These are phyloP conservation scores for Kodamaea hsintzibuensis DNA, from an alignment of 805 yeast genomes.

Conservation along the genomic window DNA sequence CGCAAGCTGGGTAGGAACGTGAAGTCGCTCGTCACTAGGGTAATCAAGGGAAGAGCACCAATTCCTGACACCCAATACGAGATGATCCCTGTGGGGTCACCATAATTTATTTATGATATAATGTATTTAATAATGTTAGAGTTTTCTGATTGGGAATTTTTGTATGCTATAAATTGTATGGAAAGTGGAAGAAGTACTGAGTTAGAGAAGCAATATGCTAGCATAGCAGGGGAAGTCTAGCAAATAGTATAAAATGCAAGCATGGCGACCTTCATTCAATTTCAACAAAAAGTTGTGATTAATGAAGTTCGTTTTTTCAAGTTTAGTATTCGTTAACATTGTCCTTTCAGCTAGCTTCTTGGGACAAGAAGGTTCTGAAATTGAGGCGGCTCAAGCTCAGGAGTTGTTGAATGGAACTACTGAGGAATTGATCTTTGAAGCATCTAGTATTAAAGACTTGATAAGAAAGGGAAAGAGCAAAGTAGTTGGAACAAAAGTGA, in stretches of 20 bases:
- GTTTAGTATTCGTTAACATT: not conserved
- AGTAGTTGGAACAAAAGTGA: not conserved
- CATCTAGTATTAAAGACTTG: not conserved
- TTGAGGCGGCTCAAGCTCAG: not conserved
- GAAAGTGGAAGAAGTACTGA: not conserved
- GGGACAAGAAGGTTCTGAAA: not conserved
- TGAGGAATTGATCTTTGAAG: not conserved
- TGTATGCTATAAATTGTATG: not conserved
- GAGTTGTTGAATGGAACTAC: not conserved
- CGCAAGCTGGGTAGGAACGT: slow-evolving; percentile 4
- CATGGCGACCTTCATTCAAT: not conserved
- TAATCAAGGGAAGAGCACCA: slow-evolving; percentile 1
- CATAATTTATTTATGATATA: not conserved
- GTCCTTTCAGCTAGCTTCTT: slow-evolving; percentile 4
- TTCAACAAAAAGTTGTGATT: not conserved
- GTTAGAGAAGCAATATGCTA: not conserved
- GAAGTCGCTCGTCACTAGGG: not conserved
- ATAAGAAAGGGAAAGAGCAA: not conserved
- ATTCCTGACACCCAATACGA: slow-evolving; percentile 9
- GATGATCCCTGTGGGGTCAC: slow-evolving; percentile 9
- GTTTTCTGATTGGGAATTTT: not conserved
- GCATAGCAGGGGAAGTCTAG: not conserved
- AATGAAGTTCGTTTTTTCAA: slow-evolving; percentile 1
- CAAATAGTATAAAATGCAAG: not conserved
- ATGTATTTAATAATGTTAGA: not conserved